Evolutionary conservation across 805 yeast species (phyloP), one percentile per base, ranked within the genome.

Genomic region (Cyberlindnera nakhonratchasimensis): DNA sequence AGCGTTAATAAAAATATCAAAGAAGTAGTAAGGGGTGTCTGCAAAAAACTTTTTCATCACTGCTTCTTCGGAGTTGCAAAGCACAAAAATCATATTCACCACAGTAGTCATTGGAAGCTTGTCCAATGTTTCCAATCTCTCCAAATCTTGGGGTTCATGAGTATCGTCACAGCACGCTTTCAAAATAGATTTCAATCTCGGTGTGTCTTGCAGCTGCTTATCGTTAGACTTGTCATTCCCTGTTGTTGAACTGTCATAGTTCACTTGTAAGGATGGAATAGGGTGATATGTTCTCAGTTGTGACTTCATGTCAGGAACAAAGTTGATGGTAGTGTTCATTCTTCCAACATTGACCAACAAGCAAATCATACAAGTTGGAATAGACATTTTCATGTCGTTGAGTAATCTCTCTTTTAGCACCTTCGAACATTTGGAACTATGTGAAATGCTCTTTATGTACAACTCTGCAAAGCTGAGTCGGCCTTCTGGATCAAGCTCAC

Each of bases 301-400:
- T 0, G 96, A 87, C 53, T 88, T 82, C 98, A 91, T 91, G 57
- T 89, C 97, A 18, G 95, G 87, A 43, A 88, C 96, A 59, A 91
- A 85, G 64, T 91, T 91, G 39, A 91, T 82, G 3, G 98, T 91
- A 2, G 99, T 91, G 67, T 91, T 91, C 80, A 91, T 79, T 48
- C 97, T 72, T 9, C 98, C 98, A 41, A 90, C 79, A 58, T 91
- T 91, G 14, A 91, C 97, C 46, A 91, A 69, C 29, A 91, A 64
- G 50, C 96, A 88, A 26, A 88, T 82, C 72, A 87, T 79, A 41
- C 87, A 83, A 17, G 86, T 86, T 14, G 87, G 78, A 29, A 79
- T 68, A 1, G 87, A 85, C 63, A 75, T 71, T 31, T 76, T 75
- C 47, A 71, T 74, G 47, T 83, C 87, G 42, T 68, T 66, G 34